Evolutionary conservation across 345 rosid species (phyloP).

Genomic region (Zanthoxylum bungeanum): DNA sequence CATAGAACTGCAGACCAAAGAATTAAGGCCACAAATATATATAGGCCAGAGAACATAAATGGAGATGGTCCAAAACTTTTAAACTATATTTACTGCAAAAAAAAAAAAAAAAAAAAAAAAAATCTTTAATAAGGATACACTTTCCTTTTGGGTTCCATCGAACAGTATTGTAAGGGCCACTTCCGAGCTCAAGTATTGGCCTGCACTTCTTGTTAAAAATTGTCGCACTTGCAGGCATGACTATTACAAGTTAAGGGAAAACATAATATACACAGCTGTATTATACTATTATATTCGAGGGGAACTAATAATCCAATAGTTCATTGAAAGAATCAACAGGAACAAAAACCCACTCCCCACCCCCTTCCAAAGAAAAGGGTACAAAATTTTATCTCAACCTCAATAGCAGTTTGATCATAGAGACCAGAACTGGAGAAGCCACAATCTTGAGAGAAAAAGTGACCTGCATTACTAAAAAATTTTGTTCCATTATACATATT

Average conservation of each 20-base stretch:
- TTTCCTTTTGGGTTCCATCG: constrained; percentile 95
- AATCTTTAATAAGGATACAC: constrained; percentile 49
- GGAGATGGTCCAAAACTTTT: constrained; percentile 1
- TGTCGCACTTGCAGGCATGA: constrained; percentile 89
- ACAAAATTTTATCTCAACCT: neutral
- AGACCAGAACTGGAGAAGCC: neutral
- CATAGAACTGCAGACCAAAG: constrained; percentile 56
- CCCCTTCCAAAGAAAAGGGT: neutral
- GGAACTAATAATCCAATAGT: neutral
- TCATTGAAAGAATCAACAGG: neutral
- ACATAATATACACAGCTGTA: neutral
- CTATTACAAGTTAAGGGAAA: constrained; percentile 58
- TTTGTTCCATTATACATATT: neutral
- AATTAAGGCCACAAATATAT: constrained; percentile 36
- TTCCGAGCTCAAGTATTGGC: constrained; percentile 76
- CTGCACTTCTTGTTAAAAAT: constrained; percentile 87
- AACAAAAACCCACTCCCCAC: neutral
- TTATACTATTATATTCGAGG: no score
- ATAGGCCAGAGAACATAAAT: neutral
- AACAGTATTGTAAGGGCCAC: constrained; percentile 84
- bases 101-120: constrained; percentile 5
- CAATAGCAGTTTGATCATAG: neutral
- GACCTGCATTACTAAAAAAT: neutral
- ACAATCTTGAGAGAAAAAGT: no score
- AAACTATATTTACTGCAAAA: neutral